Evolutionary conservation across 306 rosid species (phyloP).

Genomic region (Quercus engelmannii): DNA sequence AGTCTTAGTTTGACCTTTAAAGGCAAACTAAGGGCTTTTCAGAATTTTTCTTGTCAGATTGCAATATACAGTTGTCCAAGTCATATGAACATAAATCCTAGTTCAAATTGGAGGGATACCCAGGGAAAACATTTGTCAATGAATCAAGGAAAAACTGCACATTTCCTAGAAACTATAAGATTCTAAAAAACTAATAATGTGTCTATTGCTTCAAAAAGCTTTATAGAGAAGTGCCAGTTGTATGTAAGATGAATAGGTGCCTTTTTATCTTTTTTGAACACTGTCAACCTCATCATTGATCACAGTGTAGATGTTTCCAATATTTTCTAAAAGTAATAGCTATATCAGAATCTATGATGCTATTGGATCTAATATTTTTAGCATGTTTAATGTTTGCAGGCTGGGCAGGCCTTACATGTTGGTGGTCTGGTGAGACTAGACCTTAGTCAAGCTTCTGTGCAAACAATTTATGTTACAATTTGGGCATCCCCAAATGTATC

Average conservation of each 20-base stretch:
- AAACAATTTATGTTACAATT: slow-evolving; percentile 75
- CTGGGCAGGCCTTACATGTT: slow-evolving; percentile 69
- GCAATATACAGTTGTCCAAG: neutral
- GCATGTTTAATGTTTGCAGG: slow-evolving; percentile 47
- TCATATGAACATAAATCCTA: neutral
- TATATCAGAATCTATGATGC: slow-evolving; percentile 14
- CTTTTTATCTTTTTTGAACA: neutral
- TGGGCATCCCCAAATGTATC: slow-evolving; percentile 90
- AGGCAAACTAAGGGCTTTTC: neutral
- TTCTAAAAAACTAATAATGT: neutral
- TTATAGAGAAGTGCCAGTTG: neutral
- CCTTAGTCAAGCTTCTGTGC: slow-evolving; percentile 66
- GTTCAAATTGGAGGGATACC: too few relatives aligned
- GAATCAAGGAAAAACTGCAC: neutral
- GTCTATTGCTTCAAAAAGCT: neutral
- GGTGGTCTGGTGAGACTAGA: slow-evolving; percentile 85
- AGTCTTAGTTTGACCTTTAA: neutral
- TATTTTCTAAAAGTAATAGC: neutral
- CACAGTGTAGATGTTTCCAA: neutral
- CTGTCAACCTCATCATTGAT: neutral
- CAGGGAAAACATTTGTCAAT: neutral
- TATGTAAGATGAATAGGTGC: neutral
- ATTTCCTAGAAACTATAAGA: neutral
- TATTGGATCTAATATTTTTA: neutral
- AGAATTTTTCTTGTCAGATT: neutral